Conservation (phyloP, 345 rosid genomes). For the Eucalyptus decipiens region DNA sequence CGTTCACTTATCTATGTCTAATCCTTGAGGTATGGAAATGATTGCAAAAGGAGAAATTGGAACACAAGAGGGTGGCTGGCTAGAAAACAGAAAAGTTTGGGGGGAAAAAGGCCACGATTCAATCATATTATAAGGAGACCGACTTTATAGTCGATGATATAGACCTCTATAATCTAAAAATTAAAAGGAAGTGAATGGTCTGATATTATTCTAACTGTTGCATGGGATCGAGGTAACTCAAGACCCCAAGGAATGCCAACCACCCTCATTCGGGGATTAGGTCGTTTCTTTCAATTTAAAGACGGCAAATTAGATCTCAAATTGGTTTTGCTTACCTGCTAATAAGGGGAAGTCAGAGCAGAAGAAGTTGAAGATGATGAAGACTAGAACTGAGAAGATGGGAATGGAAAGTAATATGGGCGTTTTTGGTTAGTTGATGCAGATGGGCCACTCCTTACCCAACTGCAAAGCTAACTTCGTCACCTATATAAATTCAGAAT, state of each 20-base stretch:
- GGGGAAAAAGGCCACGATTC: background rate
- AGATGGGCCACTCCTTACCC: conserved; percentile 18
- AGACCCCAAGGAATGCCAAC: background rate
- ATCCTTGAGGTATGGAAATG: background rate
- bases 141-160: background rate
- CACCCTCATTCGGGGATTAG: background rate
- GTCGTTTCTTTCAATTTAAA: background rate
- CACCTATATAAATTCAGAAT: background rate
- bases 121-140: background rate
- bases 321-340: background rate
- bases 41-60: background rate
- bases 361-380: background rate
- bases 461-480: conserved; percentile 13
- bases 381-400: background rate
- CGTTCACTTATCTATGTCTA: background rate
- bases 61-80: background rate
- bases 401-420: background rate
- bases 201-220: background rate
- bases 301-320: background rate
- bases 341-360: background rate
- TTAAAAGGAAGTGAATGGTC: background rate
- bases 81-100: background rate
- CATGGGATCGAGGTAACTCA: background rate
- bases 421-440: background rate
- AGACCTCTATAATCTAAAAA: background rate